Conservation (phyloP, 2,329 filamentous ascomycete species). For the Botryosphaeria dothidea region DNA sequence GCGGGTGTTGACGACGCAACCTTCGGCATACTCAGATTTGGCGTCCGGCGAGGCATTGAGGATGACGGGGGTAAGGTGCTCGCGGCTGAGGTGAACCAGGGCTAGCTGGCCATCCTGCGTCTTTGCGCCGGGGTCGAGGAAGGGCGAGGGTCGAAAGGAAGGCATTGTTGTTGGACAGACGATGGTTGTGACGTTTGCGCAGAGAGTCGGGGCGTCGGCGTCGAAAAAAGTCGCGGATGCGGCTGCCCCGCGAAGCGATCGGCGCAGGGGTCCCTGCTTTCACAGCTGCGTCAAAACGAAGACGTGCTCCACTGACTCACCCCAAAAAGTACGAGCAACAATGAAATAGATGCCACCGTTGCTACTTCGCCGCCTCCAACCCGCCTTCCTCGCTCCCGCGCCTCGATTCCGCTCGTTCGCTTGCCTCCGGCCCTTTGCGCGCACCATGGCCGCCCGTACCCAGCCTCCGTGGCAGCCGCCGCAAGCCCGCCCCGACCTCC, state of each 20-base stretch:
- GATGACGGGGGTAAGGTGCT: slow-evolving; percentile 76
- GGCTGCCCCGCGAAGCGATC: slow-evolving; percentile 16
- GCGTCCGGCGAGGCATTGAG: slow-evolving; percentile 35
- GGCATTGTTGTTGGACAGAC: not conserved
- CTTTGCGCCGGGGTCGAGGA: slow-evolving; percentile 68
- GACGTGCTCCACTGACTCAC: slow-evolving; percentile 14
- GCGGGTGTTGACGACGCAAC: slow-evolving; percentile 74
- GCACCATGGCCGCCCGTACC: slow-evolving; percentile 33
- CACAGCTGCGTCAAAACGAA: slow-evolving; percentile 1
- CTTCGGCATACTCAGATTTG: slow-evolving; percentile 45
- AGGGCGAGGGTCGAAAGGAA: slow-evolving; percentile 62
- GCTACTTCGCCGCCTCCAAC: slow-evolving; percentile 16
- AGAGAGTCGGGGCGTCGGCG: not conserved
- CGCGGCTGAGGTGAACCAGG: slow-evolving; percentile 84
- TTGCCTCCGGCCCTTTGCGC: slow-evolving; percentile 28
- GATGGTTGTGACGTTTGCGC: not conserved
- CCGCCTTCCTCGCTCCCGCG: slow-evolving; percentile 25
- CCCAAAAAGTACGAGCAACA: not conserved
- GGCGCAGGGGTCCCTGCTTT: slow-evolving; percentile 6
- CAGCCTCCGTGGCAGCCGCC: slow-evolving; percentile 43
- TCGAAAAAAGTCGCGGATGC: slow-evolving; percentile 16
- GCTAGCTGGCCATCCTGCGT: slow-evolving; percentile 70
- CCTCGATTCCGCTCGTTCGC: slow-evolving; percentile 17
- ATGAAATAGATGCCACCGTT: slow-evolving; percentile 21
- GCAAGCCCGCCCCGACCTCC: slow-evolving; percentile 35